Percentiles rank a stretch among this genome's conserved stretches.
Evolutionary conservation across 148 eudicot species (phyloP).

Genomic region (Nepenthes gracilis): DNA sequence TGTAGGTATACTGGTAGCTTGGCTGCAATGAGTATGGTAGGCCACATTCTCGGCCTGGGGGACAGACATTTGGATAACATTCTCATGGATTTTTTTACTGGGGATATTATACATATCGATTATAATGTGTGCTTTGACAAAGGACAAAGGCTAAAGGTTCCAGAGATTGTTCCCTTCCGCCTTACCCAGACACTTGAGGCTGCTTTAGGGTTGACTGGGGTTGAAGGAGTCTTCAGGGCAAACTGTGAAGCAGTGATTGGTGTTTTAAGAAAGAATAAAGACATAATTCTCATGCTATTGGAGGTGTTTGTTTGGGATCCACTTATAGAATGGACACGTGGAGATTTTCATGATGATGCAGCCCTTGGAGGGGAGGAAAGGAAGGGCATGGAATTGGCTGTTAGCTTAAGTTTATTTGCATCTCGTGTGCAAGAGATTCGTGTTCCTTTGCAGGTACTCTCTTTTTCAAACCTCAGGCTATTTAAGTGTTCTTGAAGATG

Average conservation of each 20-base stretch:
- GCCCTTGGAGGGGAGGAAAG: constrained; percentile 98
- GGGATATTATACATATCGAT: constrained; percentile 94
- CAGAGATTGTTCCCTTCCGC: constrained; percentile 98
- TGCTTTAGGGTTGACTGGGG: constrained; percentile 84
- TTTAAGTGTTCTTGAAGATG: neutral
- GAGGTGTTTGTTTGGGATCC: constrained; percentile 99
- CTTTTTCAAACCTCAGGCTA: constrained; percentile 4
- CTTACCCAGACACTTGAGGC: constrained; percentile 93
- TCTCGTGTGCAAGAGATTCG: constrained; percentile 99
- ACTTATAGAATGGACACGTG: constrained; percentile 98
- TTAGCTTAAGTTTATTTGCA: constrained; percentile 96
- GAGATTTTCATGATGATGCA: constrained; percentile 94
- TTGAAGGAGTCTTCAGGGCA: constrained; percentile 86
- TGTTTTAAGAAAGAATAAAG: constrained; percentile 77
- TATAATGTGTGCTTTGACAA: constrained; percentile 99
- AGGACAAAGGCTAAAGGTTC: constrained; percentile 87
- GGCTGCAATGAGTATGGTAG: constrained; percentile 98
- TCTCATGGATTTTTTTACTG: constrained; percentile 71
- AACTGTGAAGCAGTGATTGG: constrained; percentile 92
- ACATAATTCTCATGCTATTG: constrained; percentile 73
- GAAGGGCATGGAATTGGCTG: constrained; percentile 98
- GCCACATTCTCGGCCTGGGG: constrained; percentile 94
- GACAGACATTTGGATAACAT: constrained; percentile 98
- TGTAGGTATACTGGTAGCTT: constrained; percentile 85
- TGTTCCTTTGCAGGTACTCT: constrained; percentile 80